A percentile compares a stretch with the other conserved stretches of the same genome.
Conservation (phyloP, 2,329 filamentous ascomycete genomes). For the Dactylonectria macrodidyma region DNA sequence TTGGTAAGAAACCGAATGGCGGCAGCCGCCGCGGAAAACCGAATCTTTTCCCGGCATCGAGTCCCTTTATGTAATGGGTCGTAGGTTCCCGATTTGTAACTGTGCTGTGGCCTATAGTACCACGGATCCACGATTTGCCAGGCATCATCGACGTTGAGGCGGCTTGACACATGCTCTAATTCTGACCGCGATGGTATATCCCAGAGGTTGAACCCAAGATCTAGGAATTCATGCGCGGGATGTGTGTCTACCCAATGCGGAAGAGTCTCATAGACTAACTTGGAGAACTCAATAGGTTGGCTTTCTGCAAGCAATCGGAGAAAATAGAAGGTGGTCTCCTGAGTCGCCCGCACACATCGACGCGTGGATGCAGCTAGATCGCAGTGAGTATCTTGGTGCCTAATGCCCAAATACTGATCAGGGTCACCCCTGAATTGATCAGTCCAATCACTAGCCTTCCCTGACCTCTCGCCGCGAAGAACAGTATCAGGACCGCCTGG, state of each 20-base stretch:
- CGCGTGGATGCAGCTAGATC: no score
- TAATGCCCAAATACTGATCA: no score
- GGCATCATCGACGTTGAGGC: background rate
- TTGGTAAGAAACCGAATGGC: conserved; percentile 15
- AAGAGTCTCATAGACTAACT: background rate
- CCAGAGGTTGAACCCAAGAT: conserved; percentile 4
- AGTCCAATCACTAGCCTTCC: background rate
- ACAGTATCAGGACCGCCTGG: background rate
- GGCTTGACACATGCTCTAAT: background rate
- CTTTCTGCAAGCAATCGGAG: background rate
- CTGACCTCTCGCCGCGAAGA: background rate
- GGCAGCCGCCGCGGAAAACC: conserved; percentile 20
- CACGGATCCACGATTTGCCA: background rate
- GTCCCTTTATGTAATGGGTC: background rate
- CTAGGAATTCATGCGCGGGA: background rate
- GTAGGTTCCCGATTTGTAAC: background rate
- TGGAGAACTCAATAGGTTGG: background rate
- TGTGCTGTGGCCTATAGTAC: background rate
- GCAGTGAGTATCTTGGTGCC: no score
- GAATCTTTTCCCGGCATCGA: conserved; percentile 13
- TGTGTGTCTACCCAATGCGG: background rate
- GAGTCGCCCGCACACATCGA: background rate
- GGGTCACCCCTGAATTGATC: no score
- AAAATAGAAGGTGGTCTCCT: background rate
- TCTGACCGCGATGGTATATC: background rate